These are phyloP conservation scores for Aspergillus bombycis DNA, from an alignment of 2,329 filamentous ascomycete genomes.

Conservation along the genomic window DNA sequence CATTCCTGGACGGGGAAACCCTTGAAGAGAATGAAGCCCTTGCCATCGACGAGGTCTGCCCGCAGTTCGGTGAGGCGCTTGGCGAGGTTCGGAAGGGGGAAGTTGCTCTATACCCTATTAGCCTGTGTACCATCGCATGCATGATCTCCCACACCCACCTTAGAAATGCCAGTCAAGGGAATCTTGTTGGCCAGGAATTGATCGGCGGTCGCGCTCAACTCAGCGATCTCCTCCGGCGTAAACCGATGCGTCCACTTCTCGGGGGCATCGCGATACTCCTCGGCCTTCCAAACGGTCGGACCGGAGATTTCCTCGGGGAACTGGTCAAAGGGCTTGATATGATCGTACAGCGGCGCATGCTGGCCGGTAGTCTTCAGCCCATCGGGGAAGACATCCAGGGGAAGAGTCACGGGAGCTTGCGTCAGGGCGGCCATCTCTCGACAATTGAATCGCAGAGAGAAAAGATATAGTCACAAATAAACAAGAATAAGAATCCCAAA, in stretches of 20 bases:
- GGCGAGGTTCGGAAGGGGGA: constrained; percentile 62
- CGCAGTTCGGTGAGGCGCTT: constrained; percentile 59
- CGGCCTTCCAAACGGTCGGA: constrained; percentile 71
- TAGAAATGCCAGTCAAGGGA: constrained; percentile 72
- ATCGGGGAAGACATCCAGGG: constrained; percentile 61
- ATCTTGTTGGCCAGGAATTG: constrained; percentile 66
- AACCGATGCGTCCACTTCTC: constrained; percentile 76
- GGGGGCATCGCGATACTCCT: constrained; percentile 64
- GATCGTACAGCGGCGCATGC: constrained; percentile 68
- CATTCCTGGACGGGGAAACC: constrained; percentile 76
- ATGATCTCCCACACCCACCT: constrained; percentile 40
- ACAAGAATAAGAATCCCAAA: constrained; percentile 15
- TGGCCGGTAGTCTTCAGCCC: constrained; percentile 72
- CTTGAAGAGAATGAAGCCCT: constrained; percentile 89
- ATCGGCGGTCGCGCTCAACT: constrained; percentile 69
- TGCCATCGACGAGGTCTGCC: constrained; percentile 74
- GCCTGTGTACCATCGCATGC: background rate
- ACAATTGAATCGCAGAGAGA: background rate
- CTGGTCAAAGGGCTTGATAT: constrained; percentile 66
- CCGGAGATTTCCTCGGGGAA: constrained; percentile 74
- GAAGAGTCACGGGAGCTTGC: constrained; percentile 43
- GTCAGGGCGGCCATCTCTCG: constrained; percentile 37
- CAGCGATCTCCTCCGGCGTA: constrained; percentile 65
- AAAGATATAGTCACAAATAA: background rate
- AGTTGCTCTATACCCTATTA: constrained; percentile 52